Conservation (phyloP, 2,329 filamentous ascomycete genomes). For the Aspergillus jensenii region DNA sequence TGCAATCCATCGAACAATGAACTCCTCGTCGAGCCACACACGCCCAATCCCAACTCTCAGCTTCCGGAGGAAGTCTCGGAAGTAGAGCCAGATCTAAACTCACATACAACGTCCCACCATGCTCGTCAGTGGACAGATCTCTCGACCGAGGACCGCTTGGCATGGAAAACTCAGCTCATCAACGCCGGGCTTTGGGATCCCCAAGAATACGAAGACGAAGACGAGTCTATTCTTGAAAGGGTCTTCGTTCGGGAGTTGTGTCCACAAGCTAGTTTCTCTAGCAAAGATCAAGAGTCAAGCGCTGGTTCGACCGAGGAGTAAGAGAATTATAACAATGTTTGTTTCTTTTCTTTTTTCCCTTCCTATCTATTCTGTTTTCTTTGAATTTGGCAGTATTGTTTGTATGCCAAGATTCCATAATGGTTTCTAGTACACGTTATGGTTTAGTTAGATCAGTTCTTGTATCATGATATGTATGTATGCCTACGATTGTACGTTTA, state of each 20-base stretch:
- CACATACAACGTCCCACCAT: not conserved
- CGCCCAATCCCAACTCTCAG: not conserved
- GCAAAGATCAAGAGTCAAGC: not conserved
- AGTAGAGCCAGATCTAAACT: not conserved
- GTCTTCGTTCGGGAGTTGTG: slow-evolving; percentile 3
- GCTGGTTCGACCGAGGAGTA: not conserved
- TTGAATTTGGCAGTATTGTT: not conserved
- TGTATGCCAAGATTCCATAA: not conserved
- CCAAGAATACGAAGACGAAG: slow-evolving; percentile 2
- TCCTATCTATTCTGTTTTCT: not conserved
- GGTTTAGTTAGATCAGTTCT: not conserved
- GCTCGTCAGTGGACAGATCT: not conserved
- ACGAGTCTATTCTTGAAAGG: slow-evolving; percentile 1
- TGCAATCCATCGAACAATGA: slow-evolving; percentile 21
- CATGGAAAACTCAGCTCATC: slow-evolving; percentile 4
- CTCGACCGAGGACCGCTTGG: not conserved
- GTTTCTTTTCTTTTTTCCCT: not conserved
- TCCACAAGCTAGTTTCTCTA: not conserved
- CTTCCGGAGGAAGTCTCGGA: not conserved
- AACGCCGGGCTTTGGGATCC: slow-evolving; percentile 3
- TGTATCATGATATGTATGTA: not conserved
- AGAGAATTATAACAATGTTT: not conserved
- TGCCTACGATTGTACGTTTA: slow-evolving; percentile 7
- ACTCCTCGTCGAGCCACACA: slow-evolving; percentile 23
- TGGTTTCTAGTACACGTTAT: not conserved